A percentile compares a stretch with the other conserved stretches of the same genome.
Evolutionary conservation across 2,329 filamentous ascomycete genomes (phyloP).

Genomic region (Ophiobolus disseminans): DNA sequence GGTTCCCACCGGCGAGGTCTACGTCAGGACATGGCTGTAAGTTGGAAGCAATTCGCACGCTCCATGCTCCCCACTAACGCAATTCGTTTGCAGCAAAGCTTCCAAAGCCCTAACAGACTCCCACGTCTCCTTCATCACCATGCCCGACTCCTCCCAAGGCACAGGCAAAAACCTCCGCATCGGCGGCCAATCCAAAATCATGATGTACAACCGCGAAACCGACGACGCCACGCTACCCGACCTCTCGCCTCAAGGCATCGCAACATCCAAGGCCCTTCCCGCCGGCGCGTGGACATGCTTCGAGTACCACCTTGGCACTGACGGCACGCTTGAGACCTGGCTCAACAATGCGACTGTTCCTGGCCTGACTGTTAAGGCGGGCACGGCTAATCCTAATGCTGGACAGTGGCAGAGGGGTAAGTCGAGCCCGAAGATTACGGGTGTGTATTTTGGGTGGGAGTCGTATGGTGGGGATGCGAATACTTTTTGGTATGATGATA

Average conservation of each 20-base stretch:
- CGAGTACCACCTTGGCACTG: conserved; percentile 66
- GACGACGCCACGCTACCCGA: conserved; percentile 69
- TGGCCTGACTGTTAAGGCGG: conserved; percentile 59
- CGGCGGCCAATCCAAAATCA: conserved; percentile 65
- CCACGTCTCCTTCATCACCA: conserved; percentile 70
- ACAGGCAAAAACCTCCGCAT: conserved; percentile 67
- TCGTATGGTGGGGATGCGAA: conserved; percentile 66
- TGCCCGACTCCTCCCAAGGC: conserved; percentile 65
- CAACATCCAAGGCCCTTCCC: conserved; percentile 60
- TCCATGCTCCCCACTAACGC: too few relatives aligned
- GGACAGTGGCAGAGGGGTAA: conserved; percentile 61
- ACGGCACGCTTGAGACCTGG: conserved; percentile 68
- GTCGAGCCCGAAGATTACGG: conserved; percentile 61
- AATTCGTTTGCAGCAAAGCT: conserved; percentile 58
- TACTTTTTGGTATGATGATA: conserved; percentile 70
- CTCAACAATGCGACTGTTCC: conserved; percentile 60
- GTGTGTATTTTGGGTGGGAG: conserved; percentile 69
- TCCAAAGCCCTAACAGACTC: conserved; percentile 64
- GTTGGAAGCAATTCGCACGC: conserved; percentile 25
- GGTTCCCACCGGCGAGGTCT: conserved; percentile 64
- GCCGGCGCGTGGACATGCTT: conserved; percentile 65
- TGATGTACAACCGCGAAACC: conserved; percentile 70
- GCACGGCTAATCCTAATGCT: conserved; percentile 60
- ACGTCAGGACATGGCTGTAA: conserved; percentile 64
- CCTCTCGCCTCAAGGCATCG: conserved; percentile 66